phyloP scores from a whole-genome alignment of 2,329 filamentous ascomycete species.

The Ramularia endophylla region DNA sequence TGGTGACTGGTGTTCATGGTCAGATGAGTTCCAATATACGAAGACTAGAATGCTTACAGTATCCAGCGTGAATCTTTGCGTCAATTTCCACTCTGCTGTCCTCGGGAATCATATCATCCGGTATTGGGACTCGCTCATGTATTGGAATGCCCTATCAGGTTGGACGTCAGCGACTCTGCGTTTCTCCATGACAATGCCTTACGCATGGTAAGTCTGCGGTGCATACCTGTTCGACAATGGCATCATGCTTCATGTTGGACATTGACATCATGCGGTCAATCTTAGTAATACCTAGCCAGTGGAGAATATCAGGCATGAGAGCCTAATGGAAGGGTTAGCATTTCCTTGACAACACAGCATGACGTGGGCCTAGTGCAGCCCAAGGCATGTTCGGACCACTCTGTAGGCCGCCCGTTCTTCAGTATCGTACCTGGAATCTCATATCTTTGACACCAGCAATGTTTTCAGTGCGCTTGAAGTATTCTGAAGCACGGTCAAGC shows the following conservation, averaged over 20 bases:
- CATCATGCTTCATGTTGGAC: slow-evolving; percentile 96
- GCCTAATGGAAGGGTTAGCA: slow-evolving; percentile 95
- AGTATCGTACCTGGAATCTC: no score
- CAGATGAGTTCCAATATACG: slow-evolving; percentile 8
- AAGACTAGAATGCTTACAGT: slow-evolving; percentile 36
- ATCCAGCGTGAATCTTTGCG: slow-evolving; percentile 90
- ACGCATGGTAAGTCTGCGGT: slow-evolving; percentile 65
- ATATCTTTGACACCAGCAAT: slow-evolving; percentile 95
- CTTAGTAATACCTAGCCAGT: slow-evolving; percentile 98
- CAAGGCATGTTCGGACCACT: no score
- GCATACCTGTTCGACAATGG: slow-evolving; percentile 66
- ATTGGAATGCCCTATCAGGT: slow-evolving; percentile 20
- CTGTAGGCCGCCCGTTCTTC: no score
- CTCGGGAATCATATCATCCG: slow-evolving; percentile 86
- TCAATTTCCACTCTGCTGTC: slow-evolving; percentile 98
- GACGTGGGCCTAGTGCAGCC: no score
- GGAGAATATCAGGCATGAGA: slow-evolving; percentile 85
- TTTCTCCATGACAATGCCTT: slow-evolving; percentile 49
- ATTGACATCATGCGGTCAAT: slow-evolving; percentile 98
- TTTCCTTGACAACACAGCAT: no score
- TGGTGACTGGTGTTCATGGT: slow-evolving; percentile 54
- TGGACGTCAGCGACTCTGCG: no score
- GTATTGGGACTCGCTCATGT: slow-evolving; percentile 62
- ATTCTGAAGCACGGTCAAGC: slow-evolving; percentile 74
- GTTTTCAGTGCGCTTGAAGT: slow-evolving; percentile 97